Evolutionary conservation across 805 yeast genomes (phyloP).

Genomic region (Suhomyces emberorum): DNA sequence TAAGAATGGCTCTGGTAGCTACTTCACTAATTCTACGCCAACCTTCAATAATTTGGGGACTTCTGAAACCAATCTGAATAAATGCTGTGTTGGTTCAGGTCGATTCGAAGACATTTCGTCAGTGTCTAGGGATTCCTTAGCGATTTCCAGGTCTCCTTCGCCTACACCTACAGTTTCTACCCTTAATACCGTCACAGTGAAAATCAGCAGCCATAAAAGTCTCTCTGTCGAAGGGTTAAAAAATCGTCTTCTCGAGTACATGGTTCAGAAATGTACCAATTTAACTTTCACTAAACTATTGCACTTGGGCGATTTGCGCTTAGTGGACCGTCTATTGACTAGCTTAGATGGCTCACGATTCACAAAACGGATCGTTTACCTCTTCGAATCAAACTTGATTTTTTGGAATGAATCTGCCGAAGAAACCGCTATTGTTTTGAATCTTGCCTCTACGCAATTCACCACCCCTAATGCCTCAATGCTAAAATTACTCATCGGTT

Average conservation of each 20-base stretch:
- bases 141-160: slow-evolving; percentile 5
- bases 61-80: neutral
- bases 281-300: slow-evolving; percentile 25
- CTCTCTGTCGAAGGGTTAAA: slow-evolving; percentile 27
- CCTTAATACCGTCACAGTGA: slow-evolving; percentile 8
- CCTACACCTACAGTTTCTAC: slow-evolving; percentile 8
- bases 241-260: slow-evolving; percentile 25
- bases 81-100: too few relatives aligned
- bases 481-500: slow-evolving; percentile 15
- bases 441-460: slow-evolving; percentile 2
- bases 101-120: too few relatives aligned
- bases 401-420: slow-evolving; percentile 16
- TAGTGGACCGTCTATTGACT: slow-evolving; percentile 33
- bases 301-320: slow-evolving; percentile 32
- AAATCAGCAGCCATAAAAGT: slow-evolving; percentile 14
- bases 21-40: too few relatives aligned
- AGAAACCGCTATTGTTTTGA: slow-evolving; percentile 11
- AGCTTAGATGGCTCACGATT: slow-evolving; percentile 12
- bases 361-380: slow-evolving; percentile 20
- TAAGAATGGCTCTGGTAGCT: too few relatives aligned
- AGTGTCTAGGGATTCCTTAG: neutral
- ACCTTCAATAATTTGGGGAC: too few relatives aligned
- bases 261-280: slow-evolving; percentile 21
- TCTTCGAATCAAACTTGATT: slow-evolving; percentile 33
- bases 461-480: slow-evolving; percentile 23